Percentiles rank a stretch among this genome's conserved stretches.
phyloP scores from a whole-genome alignment of 208 protist genomes.

The Endotrypanum monterogeii region DNA sequence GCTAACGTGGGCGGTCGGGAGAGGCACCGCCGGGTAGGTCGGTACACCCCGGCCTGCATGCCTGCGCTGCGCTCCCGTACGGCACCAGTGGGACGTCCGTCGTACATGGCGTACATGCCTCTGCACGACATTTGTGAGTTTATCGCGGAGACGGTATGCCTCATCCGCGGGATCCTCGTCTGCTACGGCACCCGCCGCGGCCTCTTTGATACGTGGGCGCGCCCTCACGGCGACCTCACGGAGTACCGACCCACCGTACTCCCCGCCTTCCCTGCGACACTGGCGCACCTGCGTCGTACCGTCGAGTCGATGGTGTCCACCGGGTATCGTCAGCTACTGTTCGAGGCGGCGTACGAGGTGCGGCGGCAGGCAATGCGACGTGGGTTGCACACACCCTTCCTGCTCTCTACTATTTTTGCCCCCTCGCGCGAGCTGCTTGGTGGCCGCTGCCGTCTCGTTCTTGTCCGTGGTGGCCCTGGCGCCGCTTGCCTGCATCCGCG shows the following conservation, averaged over 20 bases:
- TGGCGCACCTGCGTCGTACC: slow-evolving; percentile 51
- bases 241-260: slow-evolving; percentile 74
- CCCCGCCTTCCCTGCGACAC: slow-evolving; percentile 59
- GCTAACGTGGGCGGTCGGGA: not conserved
- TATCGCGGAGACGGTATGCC: slow-evolving; percentile 42
- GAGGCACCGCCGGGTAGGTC: slow-evolving; percentile 6
- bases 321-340: slow-evolving; percentile 51
- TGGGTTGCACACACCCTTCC: slow-evolving; percentile 74
- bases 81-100: slow-evolving; percentile 27
- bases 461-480: slow-evolving; percentile 27
- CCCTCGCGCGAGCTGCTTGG: slow-evolving; percentile 77
- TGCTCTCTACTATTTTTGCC: slow-evolving; percentile 74
- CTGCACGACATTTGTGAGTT: slow-evolving; percentile 84
- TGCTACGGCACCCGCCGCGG: slow-evolving; percentile 72
- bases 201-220: slow-evolving; percentile 40
- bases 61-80: slow-evolving; percentile 30
- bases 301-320: slow-evolving; percentile 50
- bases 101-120: slow-evolving; percentile 84
- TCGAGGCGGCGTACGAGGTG: slow-evolving; percentile 64
- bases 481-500: slow-evolving; percentile 44
- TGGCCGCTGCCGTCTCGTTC: slow-evolving; percentile 55
- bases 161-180: slow-evolving; percentile 47
- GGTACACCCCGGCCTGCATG: slow-evolving; percentile 18
- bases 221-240: slow-evolving; percentile 72
- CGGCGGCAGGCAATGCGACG: slow-evolving; percentile 52